Evolutionary conservation across 1,284 basidiomycete genomes (phyloP).

Genomic region (Cutaneotrichosporon dermatis): DNA sequence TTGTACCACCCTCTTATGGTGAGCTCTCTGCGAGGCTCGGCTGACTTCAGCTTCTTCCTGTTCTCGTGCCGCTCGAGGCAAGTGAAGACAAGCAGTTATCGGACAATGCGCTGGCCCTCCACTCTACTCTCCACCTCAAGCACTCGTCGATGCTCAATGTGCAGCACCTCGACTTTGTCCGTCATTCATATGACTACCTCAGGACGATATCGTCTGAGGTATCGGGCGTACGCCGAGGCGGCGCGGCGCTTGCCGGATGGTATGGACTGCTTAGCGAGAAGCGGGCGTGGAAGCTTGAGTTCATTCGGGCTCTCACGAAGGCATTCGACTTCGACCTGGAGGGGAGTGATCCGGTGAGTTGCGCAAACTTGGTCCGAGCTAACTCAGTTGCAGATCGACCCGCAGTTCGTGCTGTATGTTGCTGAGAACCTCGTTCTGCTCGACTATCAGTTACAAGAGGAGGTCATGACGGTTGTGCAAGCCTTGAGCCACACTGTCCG

Average conservation of each 20-base stretch:
- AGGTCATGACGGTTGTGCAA: conserved; percentile 78
- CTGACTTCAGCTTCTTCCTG: conserved; percentile 69
- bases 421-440: conserved; percentile 88
- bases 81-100: conserved; percentile 62
- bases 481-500: conserved; percentile 75
- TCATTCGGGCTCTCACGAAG: conserved; percentile 74
- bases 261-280: conserved; percentile 87
- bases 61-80: conserved; percentile 89
- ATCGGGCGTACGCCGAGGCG: conserved; percentile 28
- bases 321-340: conserved; percentile 66
- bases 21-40: conserved; percentile 26
- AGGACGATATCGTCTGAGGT: conserved; percentile 53
- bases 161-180: conserved; percentile 73
- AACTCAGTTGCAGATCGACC: conserved; percentile 58
- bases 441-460: conserved; percentile 92
- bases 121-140: conserved; percentile 77
- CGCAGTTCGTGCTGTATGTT: conserved; percentile 82
- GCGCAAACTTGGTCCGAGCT: conserved; percentile 26
- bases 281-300: conserved; percentile 74
- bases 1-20: conserved; percentile 69
- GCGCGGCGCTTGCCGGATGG: conserved; percentile 79
- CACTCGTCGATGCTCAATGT: conserved; percentile 85
- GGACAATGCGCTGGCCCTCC: conserved; percentile 71
- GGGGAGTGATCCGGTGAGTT: conserved; percentile 44
- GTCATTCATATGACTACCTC: conserved; percentile 78